Percentiles rank a stretch among this genome's conserved stretches.
Evolutionary conservation across 75 land plant genomes (phyloP).

Genomic region (Selaginella tamariscina): DNA sequence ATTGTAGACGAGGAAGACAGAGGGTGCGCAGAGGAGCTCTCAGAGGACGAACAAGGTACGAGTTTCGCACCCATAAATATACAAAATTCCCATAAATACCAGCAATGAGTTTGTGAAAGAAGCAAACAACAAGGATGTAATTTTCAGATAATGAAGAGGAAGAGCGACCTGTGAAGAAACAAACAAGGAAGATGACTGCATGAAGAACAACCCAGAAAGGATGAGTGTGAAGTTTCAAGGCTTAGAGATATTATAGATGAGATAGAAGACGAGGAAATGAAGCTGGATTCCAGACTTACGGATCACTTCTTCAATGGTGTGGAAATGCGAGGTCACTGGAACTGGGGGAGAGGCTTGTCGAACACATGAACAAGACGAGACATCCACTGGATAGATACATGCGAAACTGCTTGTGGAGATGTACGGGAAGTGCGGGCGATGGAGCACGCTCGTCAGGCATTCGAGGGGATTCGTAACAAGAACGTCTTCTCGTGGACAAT

Average conservation of each 20-base stretch:
- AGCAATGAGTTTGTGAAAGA: too few species aligned
- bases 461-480: not conserved
- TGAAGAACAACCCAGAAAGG: not conserved
- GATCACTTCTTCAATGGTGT: not conserved
- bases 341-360: not conserved
- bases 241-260: not conserved
- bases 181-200: not conserved
- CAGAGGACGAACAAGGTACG: not conserved
- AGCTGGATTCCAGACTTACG: not conserved
- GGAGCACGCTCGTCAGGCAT: conserved; percentile 2
- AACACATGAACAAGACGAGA: not conserved
- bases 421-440: conserved; percentile 5
- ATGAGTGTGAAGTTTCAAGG: not conserved
- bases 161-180: not conserved
- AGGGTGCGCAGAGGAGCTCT: not conserved
- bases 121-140: too few species aligned
- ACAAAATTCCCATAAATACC: too few species aligned
- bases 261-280: not conserved
- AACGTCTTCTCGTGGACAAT: conserved; percentile 5
- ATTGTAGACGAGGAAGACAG: not conserved
- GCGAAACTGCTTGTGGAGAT: not conserved
- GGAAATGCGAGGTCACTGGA: not conserved
- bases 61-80: too few species aligned
- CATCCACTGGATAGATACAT: not conserved
- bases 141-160: too few species aligned